phyloP scores from a whole-genome alignment of 2,329 filamentous ascomycete species.

The Diaporthe capsici region DNA sequence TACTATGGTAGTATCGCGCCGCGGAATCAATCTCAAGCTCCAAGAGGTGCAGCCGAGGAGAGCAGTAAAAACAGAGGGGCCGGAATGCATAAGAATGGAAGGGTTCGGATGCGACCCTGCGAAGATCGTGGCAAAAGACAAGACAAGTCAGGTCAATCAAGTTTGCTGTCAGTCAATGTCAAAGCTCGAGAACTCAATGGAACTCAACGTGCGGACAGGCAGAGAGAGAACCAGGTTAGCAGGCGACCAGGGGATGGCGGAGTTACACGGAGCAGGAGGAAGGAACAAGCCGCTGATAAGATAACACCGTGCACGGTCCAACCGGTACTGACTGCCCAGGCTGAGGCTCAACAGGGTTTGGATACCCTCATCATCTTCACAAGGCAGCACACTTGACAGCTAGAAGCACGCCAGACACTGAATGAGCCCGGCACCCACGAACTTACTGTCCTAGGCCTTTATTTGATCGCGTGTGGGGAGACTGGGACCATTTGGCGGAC shows the following conservation, averaged over 20 bases:
- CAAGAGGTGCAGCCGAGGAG: neutral
- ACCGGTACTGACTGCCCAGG: neutral
- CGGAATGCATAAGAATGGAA: slow-evolving; percentile 11
- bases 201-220: slow-evolving; percentile 3
- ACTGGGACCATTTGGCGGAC: neutral
- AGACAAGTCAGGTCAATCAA: slow-evolving; percentile 8
- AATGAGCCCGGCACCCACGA: neutral
- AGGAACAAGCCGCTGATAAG: slow-evolving; percentile 3
- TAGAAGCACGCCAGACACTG: neutral
- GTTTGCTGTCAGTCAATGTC: slow-evolving; percentile 4
- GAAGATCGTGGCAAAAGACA: slow-evolving; percentile 22
- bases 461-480: no score
- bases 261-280: neutral
- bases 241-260: neutral
- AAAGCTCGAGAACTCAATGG: neutral
- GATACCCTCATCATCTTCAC: slow-evolving; percentile 12
- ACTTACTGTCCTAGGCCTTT: neutral
- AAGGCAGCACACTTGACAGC: neutral
- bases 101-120: slow-evolving; percentile 2
- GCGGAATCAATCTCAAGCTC: neutral
- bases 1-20: neutral
- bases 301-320: slow-evolving; percentile 11
- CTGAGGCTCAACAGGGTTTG: neutral
- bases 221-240: slow-evolving; percentile 11
- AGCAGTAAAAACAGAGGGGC: neutral